Conservation (phyloP, 2,329 filamentous ascomycete genomes). For the Talaromyces verruculosus region DNA sequence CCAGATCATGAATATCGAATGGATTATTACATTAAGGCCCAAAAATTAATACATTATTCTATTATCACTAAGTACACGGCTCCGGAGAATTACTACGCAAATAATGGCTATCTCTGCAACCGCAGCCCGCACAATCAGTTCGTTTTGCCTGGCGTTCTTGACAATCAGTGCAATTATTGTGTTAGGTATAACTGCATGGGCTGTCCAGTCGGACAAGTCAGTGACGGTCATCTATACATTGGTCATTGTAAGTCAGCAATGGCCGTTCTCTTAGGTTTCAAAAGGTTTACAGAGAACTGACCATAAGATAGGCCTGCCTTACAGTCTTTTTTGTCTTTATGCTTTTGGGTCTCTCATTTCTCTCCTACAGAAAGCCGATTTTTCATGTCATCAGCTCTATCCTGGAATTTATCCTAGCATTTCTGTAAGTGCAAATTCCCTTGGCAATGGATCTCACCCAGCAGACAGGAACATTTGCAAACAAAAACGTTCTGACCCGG, state of each 20-base stretch:
- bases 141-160: slow-evolving; percentile 19
- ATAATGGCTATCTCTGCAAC: slow-evolving; percentile 7
- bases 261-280: background rate
- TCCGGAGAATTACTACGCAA: background rate
- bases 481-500: background rate
- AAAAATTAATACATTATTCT: background rate
- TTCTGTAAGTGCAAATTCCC: background rate
- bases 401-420: background rate
- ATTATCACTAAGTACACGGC: background rate
- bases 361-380: background rate
- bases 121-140: background rate
- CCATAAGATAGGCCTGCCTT: background rate
- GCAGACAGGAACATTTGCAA: background rate
- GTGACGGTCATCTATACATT: slow-evolving; percentile 26
- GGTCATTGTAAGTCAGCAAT: slow-evolving; percentile 20
- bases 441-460: background rate
- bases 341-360: background rate
- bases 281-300: background rate
- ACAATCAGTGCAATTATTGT: slow-evolving; percentile 25
- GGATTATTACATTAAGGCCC: too few species aligned
- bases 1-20: background rate
- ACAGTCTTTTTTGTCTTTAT: background rate
- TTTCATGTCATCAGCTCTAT: slow-evolving; percentile 9
- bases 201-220: slow-evolving; percentile 23
- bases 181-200: slow-evolving; percentile 27